These are phyloP conservation scores for Barnettozyma sp. DNA, from an alignment of 805 yeast species.

Conservation along the genomic window DNA sequence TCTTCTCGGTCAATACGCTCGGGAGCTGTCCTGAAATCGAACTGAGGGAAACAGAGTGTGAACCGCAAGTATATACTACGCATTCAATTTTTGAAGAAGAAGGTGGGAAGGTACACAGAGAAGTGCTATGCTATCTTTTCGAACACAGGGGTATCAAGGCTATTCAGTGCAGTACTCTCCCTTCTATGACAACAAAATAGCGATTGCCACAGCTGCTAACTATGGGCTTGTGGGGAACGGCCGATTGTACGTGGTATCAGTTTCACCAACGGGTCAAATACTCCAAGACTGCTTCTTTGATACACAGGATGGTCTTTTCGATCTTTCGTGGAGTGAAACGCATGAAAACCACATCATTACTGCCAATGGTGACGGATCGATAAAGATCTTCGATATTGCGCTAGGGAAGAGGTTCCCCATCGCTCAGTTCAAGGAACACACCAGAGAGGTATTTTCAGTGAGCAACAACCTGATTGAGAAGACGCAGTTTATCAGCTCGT, in stretches of 20 bases:
- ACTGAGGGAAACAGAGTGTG: no score
- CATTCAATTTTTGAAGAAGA: no score
- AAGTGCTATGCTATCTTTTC: constrained; percentile 62
- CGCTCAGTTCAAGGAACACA: constrained; percentile 70
- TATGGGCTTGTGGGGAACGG: constrained; percentile 96
- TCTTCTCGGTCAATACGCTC: no score
- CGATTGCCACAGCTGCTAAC: constrained; percentile 87
- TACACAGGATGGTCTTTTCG: constrained; percentile 91
- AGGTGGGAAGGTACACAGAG: no score
- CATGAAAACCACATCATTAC: constrained; percentile 81
- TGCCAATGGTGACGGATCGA: constrained; percentile 87
- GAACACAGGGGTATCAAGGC: constrained; percentile 80
- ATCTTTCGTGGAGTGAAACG: constrained; percentile 81
- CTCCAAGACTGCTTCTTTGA: constrained; percentile 54
- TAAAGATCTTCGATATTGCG: constrained; percentile 73
- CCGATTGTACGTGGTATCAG: constrained; percentile 60
- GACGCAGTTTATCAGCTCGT: constrained; percentile 60
- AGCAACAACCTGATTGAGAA: constrained; percentile 72
- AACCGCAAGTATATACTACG: no score
- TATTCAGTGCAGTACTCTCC: constrained; percentile 88
- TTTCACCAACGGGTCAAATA: constrained; percentile 60
- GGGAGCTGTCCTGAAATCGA: background rate
- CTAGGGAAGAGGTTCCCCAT: constrained; percentile 59
- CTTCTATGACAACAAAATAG: constrained; percentile 79
- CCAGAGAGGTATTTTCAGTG: constrained; percentile 64